A percentile compares a stretch with the other conserved stretches of the same genome.
Conservation (phyloP, 73 alveolate genomes). For the Paramecium tetraurelia region DNA sequence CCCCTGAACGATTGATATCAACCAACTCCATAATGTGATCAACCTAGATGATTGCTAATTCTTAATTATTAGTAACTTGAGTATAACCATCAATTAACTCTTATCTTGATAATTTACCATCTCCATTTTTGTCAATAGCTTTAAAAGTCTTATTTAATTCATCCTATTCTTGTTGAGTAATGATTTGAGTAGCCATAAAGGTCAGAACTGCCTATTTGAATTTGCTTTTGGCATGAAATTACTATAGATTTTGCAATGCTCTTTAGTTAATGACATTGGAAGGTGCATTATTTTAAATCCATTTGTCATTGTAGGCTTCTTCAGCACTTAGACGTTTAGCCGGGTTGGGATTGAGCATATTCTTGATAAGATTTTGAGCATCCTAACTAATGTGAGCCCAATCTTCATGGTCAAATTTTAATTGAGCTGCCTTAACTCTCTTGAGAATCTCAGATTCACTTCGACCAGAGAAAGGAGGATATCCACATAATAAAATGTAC, state of each 20-base stretch:
- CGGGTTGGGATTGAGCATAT: constrained; percentile 64
- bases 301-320: constrained; percentile 64
- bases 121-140: constrained; percentile 78
- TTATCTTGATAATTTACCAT: constrained; percentile 76
- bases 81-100: constrained; percentile 70
- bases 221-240: constrained; percentile 55
- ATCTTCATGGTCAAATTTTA: constrained; percentile 58
- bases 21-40: constrained; percentile 58
- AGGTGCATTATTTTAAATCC: constrained; percentile 65
- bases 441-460: constrained; percentile 62
- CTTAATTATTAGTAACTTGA: constrained; percentile 25
- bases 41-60: constrained; percentile 22
- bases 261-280: not conserved
- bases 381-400: constrained; percentile 65
- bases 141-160: constrained; percentile 69
- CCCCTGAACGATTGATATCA: constrained; percentile 65
- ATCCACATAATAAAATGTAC: constrained; percentile 66
- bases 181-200: constrained; percentile 57
- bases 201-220: constrained; percentile 61
- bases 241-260: constrained; percentile 30
- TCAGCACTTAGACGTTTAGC: constrained; percentile 59
- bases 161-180: constrained; percentile 57
- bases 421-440: constrained; percentile 44
- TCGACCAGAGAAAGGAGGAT: constrained; percentile 66
- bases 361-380: constrained; percentile 65